Base-by-base conservation (phyloP, 495 filamentous ascomycete genomes). In the Penicillium chermesinum region DNA sequence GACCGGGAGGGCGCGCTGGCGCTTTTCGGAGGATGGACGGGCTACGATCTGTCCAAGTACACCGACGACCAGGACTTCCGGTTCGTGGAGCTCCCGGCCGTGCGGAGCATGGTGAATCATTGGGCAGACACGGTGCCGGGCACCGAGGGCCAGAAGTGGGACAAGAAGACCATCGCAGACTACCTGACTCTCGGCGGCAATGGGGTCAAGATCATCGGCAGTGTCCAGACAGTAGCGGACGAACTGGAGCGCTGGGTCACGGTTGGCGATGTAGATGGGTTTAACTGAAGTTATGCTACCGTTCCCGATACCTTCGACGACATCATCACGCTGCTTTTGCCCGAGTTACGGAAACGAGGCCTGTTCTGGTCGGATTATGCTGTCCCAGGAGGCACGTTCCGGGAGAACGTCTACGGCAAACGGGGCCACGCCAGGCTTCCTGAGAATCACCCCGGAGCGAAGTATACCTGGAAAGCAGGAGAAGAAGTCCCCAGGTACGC, bases 231-330 rank as follows among this genome's bases (percentile, higher is more conserved):
- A 2, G 77, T 86, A 15, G 80, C 81, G 0, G 78, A 84, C 59
- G 74, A 80, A 49, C 49, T 86, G 64, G 78, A 83, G 64, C 67
- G 69, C 15, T 85, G 81, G 82, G 66, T 81, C 8, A 55, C 68
- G 13, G 74, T 83, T 41, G 79, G 72, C 0, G 81, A 80, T 61
- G 65, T 85, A 9, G 81, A 86, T 60, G 81, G 81, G 9, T 85
- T 84, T 49, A 84, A 83, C 42, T 50, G 83, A 52, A 74, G 71
- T 13, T 84, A 84, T 57, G 76, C 75, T 10, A 74, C 77, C 40
- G 66, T 79, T 38, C 83, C 82, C 1, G 74, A 75, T 37, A 79
- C 80, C 0, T 86, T 86, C 65, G 70, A 78, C 42, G 82, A 84
- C 61, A 69, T 84, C n/a, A 74, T 80, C 46, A 69, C 76, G 44